Conservation (phyloP, 495 filamentous ascomycete genomes). For the Recurvomyces mirabilis region DNA sequence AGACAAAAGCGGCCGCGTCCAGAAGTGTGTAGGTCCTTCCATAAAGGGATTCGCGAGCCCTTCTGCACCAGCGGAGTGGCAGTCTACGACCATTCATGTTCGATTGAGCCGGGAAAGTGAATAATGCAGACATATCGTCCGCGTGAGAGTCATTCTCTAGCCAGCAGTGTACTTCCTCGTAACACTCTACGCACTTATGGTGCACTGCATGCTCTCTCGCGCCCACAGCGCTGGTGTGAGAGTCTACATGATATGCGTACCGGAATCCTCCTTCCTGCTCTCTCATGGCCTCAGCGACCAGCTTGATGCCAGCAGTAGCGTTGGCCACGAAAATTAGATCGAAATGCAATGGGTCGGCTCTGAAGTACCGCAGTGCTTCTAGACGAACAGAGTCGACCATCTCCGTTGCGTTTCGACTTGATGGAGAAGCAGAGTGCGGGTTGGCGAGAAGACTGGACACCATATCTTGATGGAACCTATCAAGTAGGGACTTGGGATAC, state of each 20-base stretch:
- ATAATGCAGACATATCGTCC: slow-evolving; percentile 37
- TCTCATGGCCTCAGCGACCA: slow-evolving; percentile 65
- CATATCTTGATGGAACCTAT: slow-evolving; percentile 64
- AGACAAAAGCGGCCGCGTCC: slow-evolving; percentile 79
- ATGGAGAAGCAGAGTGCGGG: slow-evolving; percentile 74
- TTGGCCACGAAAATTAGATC: slow-evolving; percentile 89
- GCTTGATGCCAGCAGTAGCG: slow-evolving; percentile 80
- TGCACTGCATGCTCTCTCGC: slow-evolving; percentile 59
- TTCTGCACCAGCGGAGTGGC: slow-evolving; percentile 56
- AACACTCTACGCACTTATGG: slow-evolving; percentile 53
- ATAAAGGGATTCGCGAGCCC: slow-evolving; percentile 33
- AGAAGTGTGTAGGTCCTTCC: slow-evolving; percentile 55
- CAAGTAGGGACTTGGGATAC: slow-evolving; percentile 71
- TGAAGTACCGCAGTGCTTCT: slow-evolving; percentile 64
- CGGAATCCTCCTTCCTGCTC: slow-evolving; percentile 51
- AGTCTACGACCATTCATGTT: slow-evolving; percentile 83
- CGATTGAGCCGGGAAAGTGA: slow-evolving; percentile 84
- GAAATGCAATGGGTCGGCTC: slow-evolving; percentile 71
- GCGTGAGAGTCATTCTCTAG: slow-evolving; percentile 20
- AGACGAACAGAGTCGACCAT: slow-evolving; percentile 68
- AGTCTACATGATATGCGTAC: slow-evolving; percentile 73
- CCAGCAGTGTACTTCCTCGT: slow-evolving; percentile 62
- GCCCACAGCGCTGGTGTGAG: slow-evolving; percentile 83
- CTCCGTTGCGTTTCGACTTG: slow-evolving; percentile 64
- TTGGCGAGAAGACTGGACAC: slow-evolving; percentile 76